Evolutionary conservation across 2,329 filamentous ascomycete species (phyloP).

Genomic region (Lecanicillium sp.): DNA sequence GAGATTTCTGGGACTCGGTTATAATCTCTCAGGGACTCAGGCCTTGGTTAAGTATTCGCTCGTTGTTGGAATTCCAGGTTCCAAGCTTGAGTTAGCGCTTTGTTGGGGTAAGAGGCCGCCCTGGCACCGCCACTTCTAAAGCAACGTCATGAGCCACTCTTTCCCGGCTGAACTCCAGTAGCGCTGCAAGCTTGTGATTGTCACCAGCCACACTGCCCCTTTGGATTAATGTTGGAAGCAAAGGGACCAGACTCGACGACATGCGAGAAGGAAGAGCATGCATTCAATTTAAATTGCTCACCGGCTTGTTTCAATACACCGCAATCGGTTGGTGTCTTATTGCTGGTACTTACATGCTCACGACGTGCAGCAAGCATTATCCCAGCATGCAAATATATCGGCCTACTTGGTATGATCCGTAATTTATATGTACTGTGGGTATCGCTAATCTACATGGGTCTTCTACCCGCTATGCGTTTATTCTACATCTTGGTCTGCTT

Average conservation of each 20-base stretch:
- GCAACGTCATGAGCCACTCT: constrained; percentile 13
- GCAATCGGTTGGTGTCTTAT: neutral
- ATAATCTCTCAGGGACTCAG: neutral
- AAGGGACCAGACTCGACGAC: no score
- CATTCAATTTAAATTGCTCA: no score
- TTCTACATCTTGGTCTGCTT: neutral
- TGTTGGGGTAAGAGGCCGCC: constrained; percentile 12
- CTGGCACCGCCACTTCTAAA: constrained; percentile 6
- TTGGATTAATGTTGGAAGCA: neutral
- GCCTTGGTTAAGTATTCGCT: neutral
- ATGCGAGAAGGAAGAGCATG: no score
- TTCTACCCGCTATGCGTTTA: neutral
- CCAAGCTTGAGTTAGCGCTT: constrained; percentile 5
- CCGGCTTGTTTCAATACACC: no score
- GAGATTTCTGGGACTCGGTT: no score
- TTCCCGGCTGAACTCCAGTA: constrained; percentile 4
- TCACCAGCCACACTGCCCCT: neutral
- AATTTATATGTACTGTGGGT: neutral
- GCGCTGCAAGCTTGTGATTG: constrained; percentile 12
- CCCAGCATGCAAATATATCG: neutral
- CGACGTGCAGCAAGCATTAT: neutral
- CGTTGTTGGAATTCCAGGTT: neutral
- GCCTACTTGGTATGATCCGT: neutral
- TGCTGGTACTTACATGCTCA: neutral
- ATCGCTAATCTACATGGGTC: constrained; percentile 5